Base-by-base conservation (phyloP, 352 stramenopile genomes). In the Thraustochytrium sp. region DNA sequence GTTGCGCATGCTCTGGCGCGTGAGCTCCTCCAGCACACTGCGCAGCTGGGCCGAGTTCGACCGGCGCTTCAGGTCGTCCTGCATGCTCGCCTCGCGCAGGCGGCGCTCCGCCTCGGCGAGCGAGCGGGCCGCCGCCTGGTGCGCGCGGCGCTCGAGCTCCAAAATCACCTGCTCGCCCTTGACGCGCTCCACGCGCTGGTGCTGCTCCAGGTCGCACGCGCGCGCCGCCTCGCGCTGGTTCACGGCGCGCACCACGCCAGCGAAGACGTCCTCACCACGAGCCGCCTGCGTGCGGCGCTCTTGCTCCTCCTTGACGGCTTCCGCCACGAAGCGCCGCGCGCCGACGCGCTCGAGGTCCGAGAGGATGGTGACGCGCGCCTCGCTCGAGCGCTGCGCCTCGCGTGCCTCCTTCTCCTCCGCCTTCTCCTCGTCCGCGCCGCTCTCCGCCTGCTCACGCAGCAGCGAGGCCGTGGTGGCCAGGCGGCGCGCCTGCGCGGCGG, bases 301-400 rank as follows among this genome's bases (percentile, higher is more conserved):
- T 31, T 80, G 68, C 51, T 80, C 68, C 18, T 46, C 48, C 23
- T 80, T 64, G 2, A 80, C 40, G 44, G 31, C 68, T 13, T 44
- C 34, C 8, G 53, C 31, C 5, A 53, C 68, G 13, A 23, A 16
- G 37, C 53, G 48, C 13, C 31, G 68, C 5, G 31, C 40, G 34
- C 68, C 68, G 31, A 40, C 4, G 4, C 68, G 68, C 51, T 80
- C 68, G 46, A 80, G 16, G 11, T 46, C 42, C 4, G 31, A 18
- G 23, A 61, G 68, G 40, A 75, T 46, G 4, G 76, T n/a, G 11
- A 8, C 40, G 38, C 76, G 26, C 16, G 29, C 31, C 9, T 61
- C 46, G 38, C 26, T 76, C 9, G 5, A 11, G 9, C 9, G 5
- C 9, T 9, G 64, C 5, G 18, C 16, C 9, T 64, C 26, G 3